Base-by-base conservation (phyloP, 2,329 filamentous ascomycete genomes). In the Tolypocladium paradoxum region DNA sequence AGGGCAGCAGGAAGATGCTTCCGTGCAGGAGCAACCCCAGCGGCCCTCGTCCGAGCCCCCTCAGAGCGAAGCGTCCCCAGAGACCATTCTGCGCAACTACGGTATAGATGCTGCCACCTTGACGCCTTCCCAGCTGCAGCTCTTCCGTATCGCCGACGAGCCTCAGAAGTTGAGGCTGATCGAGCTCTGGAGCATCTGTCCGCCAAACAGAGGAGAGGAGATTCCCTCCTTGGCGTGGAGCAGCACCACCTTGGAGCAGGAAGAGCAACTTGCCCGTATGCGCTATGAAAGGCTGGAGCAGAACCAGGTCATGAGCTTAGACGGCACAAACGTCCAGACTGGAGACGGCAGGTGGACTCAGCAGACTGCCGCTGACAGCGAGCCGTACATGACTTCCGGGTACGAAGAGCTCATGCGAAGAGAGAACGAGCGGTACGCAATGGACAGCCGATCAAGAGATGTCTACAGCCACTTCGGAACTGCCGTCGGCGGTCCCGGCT, bases 371-470 rank as follows among this genome's bases (percentile, higher is more conserved):
- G 68, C 47, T 4, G 76, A 80, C 56, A 82, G 80, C 38, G 89
- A 95, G 68, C 90, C 90, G 0, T 96, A 96, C 69, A 95, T 96
- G 80, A 68, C 81, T 48, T 85, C 82, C 7, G 90, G 90, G 16
- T 96, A 95, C 65, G 86, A 89, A 62, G 75, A 81, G 63, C 71
- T 87, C 54, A 82, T 85, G 54, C 75, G 76, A 54, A 76, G 81
- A 52, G 84, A 88, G 62, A 82, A 84, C 56, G 78, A 85, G 60
- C 64, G 62, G 36, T 58, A 67, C 46, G 57, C 59, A 40, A 57
- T 69, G 54, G 63, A 69, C 51, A 62, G 61, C 48, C 62, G 62
- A 34, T 60, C 68, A 6, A 73, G 71, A 57, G 69, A 73, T 48
- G 65, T 70, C 40, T 76, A 76, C 59, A 70, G 66, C 46, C 72